These are phyloP conservation scores for Phytophthora chlamydospora DNA, from an alignment of 352 stramenopile species.

Conservation along the genomic window DNA sequence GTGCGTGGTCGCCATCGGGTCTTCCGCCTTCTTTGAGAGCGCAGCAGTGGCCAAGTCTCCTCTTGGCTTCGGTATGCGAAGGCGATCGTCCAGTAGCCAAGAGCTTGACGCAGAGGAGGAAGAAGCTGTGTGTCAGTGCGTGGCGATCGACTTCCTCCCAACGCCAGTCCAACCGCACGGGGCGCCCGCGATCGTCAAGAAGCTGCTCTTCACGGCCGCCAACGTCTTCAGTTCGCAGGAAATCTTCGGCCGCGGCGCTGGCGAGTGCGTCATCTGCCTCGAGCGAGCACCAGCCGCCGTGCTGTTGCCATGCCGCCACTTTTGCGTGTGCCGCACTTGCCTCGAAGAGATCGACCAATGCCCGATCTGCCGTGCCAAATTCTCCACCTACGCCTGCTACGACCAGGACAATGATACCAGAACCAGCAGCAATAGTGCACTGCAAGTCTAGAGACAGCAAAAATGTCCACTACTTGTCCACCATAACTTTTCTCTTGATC, in stretches of 20 bases:
- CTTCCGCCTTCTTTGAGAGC: constrained; percentile 15
- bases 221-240: constrained; percentile 55
- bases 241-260: constrained; percentile 49
- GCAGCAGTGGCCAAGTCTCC: background rate
- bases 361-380: constrained; percentile 68
- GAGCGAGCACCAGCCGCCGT: constrained; percentile 47
- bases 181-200: constrained; percentile 52
- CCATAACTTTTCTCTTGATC: no score
- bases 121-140: constrained; percentile 50
- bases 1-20: constrained; percentile 39
- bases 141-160: constrained; percentile 67
- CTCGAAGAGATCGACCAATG: constrained; percentile 78
- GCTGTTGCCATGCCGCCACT: constrained; percentile 68
- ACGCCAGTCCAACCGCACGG: constrained; percentile 38
- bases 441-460: no score
- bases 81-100: background rate
- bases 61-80: background rate
- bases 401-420: background rate
- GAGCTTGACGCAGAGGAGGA: constrained; percentile 21
- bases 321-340: constrained; percentile 68
- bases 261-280: constrained; percentile 76
- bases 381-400: constrained; percentile 62
- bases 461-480: no score
- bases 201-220: constrained; percentile 47
- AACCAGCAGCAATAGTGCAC: background rate